phyloP scores from a whole-genome alignment of 257 asterid genomes.

The Solanum lycopersicoides region DNA sequence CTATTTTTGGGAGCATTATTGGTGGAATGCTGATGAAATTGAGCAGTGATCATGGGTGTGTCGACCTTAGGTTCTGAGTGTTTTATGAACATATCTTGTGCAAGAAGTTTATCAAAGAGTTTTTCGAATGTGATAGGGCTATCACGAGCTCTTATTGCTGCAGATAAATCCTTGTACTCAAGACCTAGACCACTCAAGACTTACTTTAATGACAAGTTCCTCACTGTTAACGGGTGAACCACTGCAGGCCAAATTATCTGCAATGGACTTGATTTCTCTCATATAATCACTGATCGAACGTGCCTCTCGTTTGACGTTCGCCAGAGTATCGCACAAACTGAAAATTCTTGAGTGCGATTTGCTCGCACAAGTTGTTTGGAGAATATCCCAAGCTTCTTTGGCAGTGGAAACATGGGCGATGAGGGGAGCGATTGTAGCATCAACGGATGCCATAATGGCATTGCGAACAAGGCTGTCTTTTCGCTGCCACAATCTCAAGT shows the following conservation, averaged over 20 bases:
- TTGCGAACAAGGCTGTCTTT: background rate
- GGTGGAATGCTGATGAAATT: no score
- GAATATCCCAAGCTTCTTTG: background rate
- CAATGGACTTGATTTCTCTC: background rate
- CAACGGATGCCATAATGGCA: background rate
- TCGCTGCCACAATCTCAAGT: background rate
- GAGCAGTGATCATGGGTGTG: no score
- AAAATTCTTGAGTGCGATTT: background rate
- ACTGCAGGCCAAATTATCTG: background rate
- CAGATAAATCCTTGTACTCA: no score
- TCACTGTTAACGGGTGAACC: no score
- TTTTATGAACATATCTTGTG: no score
- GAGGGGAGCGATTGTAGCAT: background rate
- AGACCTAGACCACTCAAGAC: no score
- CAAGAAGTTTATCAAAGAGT: no score
- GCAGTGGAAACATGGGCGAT: background rate
- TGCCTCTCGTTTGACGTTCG: background rate
- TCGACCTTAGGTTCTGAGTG: no score
- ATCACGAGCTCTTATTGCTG: no score
- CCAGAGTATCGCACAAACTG: background rate
- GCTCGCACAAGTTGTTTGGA: background rate
- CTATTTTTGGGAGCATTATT: no score
- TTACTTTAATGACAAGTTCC: no score
- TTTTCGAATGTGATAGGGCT: no score
- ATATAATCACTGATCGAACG: background rate